A percentile compares a stretch with the other conserved stretches of the same genome.
These are phyloP conservation scores for Funneliformis mosseae DNA, from an alignment of 192 early-diverging fungal genomes.

Conservation along the genomic window DNA sequence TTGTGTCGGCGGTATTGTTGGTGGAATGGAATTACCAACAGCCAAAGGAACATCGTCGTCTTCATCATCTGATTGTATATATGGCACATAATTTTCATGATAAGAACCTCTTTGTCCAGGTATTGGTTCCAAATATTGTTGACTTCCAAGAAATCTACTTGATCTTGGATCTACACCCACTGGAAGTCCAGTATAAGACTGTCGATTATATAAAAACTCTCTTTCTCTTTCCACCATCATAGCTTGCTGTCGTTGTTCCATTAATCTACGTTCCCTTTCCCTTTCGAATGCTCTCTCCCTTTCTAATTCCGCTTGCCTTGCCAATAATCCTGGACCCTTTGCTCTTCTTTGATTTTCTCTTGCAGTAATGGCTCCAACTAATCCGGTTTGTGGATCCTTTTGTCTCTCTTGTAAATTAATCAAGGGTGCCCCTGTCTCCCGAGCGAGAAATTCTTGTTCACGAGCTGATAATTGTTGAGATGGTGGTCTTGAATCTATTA, in stretches of 20 bases:
- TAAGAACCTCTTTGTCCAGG: constrained; percentile 4
- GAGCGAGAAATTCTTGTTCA: constrained; percentile 17
- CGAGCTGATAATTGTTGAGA: constrained; percentile 31
- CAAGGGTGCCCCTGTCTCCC: constrained; percentile 19
- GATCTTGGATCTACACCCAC: constrained; percentile 15
- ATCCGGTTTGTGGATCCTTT: constrained; percentile 31
- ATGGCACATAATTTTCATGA: constrained; percentile 8
- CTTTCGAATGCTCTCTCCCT: constrained; percentile 24
- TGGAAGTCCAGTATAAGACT: not conserved
- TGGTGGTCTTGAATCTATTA: not conserved
- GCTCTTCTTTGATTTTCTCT: constrained; percentile 20
- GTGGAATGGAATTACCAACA: not conserved
- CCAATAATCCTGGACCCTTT: not conserved
- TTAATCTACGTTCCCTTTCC: constrained; percentile 29
- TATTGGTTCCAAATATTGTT: constrained; percentile 20
- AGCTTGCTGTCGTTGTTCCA: constrained; percentile 25
- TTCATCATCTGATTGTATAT: constrained; percentile 24
- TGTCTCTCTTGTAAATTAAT: constrained; percentile 28
- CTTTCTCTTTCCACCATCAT: constrained; percentile 15
- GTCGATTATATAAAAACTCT: not conserved
- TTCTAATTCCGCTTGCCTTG: constrained; percentile 23
- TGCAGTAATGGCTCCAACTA: constrained; percentile 33
- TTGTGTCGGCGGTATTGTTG: not conserved
- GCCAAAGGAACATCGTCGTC: constrained; percentile 28
- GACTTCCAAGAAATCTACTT: constrained; percentile 14